Base-by-base conservation (phyloP, 2,329 filamentous ascomycete genomes). In the Huntiella omanensis region DNA sequence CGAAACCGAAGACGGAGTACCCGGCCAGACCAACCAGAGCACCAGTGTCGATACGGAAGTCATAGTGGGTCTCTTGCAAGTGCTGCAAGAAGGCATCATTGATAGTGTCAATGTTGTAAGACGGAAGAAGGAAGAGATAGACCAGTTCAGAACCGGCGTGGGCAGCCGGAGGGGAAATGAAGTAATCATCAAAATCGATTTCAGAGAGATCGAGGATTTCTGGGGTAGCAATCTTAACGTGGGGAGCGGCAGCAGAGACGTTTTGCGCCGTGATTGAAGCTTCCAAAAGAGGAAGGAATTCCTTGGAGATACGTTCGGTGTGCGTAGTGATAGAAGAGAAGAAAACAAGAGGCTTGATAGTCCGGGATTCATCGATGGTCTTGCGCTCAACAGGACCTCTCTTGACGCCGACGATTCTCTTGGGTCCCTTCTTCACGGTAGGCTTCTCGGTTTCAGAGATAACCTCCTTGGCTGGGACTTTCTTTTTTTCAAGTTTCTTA, bases 21-120 rank as follows among this genome's bases (percentile, higher is more conserved):
- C 88, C 88, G 2, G 87, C 65, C 12, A 96, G 62, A 1, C 69
- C 64, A 0, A 80, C 77, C 40, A 98, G 63, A 1, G 91, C 81
- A 0, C 83, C 80, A 0, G 86, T 94, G 55, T 96, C 87, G 53
- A 98, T 92, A 49, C 88, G 77, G 67, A 96, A 96, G 60, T 98
- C 91, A 63, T 96, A 77, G 58, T 96, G 88, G 0, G 87, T 96
- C 59, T 98, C 88, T 57, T 82, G 71, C 4, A 98, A 65, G 59
- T 94, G 85, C 52, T 84, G 77, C 17, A 96, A 67, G 59, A 96
- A 87, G 12, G 76, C 88, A 56, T 87, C 82, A 53, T 94, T 75
- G 53, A 92, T 82, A 5, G 83, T 88, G 56, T 95, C 88, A 56
- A 95, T 94, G 57, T 96, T 92, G 66, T 95, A 96, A 52, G 83